Percentiles rank a stretch among this genome's conserved stretches.
phyloP scores from a whole-genome alignment of 495 filamentous ascomycete genomes.

The Lasiosphaeria miniovina region DNA sequence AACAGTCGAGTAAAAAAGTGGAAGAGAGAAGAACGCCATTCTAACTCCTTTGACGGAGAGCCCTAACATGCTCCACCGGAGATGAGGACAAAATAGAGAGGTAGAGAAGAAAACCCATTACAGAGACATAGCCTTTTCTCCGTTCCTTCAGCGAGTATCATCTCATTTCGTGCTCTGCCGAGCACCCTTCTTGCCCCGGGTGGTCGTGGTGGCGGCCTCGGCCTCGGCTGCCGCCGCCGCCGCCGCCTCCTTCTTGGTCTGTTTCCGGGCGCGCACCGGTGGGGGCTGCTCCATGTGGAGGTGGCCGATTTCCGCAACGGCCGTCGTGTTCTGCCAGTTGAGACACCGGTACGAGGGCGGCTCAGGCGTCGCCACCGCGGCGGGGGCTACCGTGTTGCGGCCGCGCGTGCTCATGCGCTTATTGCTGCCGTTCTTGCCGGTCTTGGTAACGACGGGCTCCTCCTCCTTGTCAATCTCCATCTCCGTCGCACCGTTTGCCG shows the following conservation, averaged over 20 bases:
- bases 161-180: slow-evolving; percentile 7
- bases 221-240: slow-evolving; percentile 16
- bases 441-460: slow-evolving; percentile 17
- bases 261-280: slow-evolving; percentile 59
- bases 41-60: no score
- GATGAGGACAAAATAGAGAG: no score
- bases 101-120: no score
- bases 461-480: slow-evolving; percentile 55
- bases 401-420: slow-evolving; percentile 76
- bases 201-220: slow-evolving; percentile 10
- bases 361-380: slow-evolving; percentile 54
- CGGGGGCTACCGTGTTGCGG: slow-evolving; percentile 55
- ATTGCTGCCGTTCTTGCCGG: slow-evolving; percentile 16
- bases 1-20: no score
- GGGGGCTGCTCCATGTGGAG: slow-evolving; percentile 75
- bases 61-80: no score
- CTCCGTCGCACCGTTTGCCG: slow-evolving; percentile 34
- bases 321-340: slow-evolving; percentile 76
- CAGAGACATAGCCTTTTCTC: no score
- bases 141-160: not conserved
- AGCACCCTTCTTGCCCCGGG: slow-evolving; percentile 20
- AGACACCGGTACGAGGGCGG: slow-evolving; percentile 64
- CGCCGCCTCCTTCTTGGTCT: slow-evolving; percentile 38
- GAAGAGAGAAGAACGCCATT: no score
- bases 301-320: slow-evolving; percentile 73